phyloP scores from a whole-genome alignment of 345 rosid species.

The Carallia brachiata region DNA sequence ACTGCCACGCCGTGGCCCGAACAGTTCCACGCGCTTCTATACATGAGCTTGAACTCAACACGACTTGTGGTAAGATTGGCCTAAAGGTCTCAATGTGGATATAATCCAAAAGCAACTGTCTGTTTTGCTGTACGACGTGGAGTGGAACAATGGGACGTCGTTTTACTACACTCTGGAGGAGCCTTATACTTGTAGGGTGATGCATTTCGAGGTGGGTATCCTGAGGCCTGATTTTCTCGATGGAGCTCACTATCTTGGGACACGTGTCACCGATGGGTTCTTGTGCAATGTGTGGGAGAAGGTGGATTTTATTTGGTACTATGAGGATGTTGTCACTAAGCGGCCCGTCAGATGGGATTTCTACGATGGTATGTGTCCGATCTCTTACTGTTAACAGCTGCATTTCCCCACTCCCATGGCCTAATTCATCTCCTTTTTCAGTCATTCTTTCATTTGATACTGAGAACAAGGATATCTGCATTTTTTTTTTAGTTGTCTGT shows the following conservation, averaged over 20 bases:
- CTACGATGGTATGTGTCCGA: conserved; percentile 19
- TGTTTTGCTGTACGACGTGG: conserved; percentile 19
- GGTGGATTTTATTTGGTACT: conserved; percentile 37
- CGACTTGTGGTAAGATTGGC: conserved; percentile 42
- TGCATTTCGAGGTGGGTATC: conserved; percentile 30
- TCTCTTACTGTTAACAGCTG: no score
- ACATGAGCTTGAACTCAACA: conserved; percentile 20
- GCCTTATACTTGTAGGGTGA: conserved; percentile 15
- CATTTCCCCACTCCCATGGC: no score
- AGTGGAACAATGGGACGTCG: conserved; percentile 44
- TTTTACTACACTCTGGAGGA: conserved; percentile 34
- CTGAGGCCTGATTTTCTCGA: conserved; percentile 45
- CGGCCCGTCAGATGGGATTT: conserved; percentile 39
- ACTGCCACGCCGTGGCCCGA: conserved; percentile 40
- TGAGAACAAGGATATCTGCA: no score
- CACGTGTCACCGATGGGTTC: conserved; percentile 31
- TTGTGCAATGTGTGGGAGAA: conserved; percentile 44
- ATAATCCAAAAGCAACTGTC: conserved; percentile 35
- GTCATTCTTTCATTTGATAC: no score
- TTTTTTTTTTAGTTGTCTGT: no score
- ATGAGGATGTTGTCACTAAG: conserved; percentile 33
- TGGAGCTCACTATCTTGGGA: conserved; percentile 34
- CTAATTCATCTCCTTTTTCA: no score
- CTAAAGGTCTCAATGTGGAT: conserved; percentile 32
- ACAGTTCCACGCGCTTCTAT: conserved; percentile 38